A percentile compares a stretch with the other conserved stretches of the same genome.
These are phyloP conservation scores for Neurospora sp. DNA, from an alignment of 495 filamentous ascomycete genomes.

Conservation along the genomic window DNA sequence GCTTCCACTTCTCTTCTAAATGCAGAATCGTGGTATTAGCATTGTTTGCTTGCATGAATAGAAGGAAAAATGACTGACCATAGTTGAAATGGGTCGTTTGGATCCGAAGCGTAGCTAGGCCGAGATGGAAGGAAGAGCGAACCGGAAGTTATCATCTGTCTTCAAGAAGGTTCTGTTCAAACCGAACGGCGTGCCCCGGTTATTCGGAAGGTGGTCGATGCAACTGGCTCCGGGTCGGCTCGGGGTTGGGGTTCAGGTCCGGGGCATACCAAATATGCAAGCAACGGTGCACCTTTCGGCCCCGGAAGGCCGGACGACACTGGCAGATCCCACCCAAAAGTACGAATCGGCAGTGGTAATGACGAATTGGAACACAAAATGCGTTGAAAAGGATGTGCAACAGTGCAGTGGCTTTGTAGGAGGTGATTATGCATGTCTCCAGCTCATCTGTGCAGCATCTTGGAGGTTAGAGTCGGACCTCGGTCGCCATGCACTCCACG, in stretches of 20 bases:
- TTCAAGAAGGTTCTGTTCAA: background rate
- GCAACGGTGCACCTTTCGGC: background rate
- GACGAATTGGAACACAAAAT: background rate
- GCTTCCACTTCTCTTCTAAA: background rate
- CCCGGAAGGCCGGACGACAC: background rate
- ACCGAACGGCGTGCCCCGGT: background rate
- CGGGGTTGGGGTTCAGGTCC: background rate
- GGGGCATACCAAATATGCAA: background rate
- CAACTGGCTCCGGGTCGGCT: background rate
- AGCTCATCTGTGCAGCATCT: background rate
- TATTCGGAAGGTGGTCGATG: background rate
- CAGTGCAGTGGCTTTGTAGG: background rate
- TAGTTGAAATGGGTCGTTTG: background rate
- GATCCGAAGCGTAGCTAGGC: background rate
- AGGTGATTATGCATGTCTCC: background rate
- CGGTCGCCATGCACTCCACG: background rate
- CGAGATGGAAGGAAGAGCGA: background rate
- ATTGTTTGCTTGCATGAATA: background rate
- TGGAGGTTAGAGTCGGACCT: background rate
- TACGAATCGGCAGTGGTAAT: background rate
- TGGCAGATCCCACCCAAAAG: background rate
- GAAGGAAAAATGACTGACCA: background rate
- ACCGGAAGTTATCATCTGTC: background rate
- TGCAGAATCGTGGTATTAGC: background rate
- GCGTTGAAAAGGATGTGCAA: background rate